Conservation (phyloP, 2,329 filamentous ascomycete species). For the Phyllosticta capitalensis region DNA sequence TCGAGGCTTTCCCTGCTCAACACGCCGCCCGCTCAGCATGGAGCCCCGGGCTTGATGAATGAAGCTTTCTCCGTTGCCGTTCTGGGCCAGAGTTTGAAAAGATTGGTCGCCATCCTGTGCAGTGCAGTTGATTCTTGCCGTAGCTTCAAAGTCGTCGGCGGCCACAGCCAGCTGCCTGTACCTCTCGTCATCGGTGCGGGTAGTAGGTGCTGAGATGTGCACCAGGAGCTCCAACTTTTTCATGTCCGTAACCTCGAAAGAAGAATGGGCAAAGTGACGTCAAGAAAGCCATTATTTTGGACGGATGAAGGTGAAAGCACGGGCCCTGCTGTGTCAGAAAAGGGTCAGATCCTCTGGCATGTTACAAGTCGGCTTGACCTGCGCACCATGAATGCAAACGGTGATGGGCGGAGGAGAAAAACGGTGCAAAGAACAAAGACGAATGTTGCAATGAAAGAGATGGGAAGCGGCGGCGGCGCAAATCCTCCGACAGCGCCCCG, state of each 20-base stretch:
- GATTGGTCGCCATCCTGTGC: neutral
- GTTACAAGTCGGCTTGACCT: neutral
- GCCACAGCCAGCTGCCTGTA: slow-evolving; percentile 31
- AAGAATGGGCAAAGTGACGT: neutral
- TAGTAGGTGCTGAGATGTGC: slow-evolving; percentile 37
- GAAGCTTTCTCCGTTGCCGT: neutral
- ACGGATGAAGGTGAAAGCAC: neutral
- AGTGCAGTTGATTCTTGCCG: neutral
- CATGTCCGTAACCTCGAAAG: slow-evolving; percentile 18
- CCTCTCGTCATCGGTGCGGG: slow-evolving; percentile 31
- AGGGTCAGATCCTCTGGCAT: neutral
- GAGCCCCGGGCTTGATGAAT: neutral
- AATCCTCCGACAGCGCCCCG: neutral
- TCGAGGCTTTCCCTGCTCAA: neutral
- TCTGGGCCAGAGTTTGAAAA: neutral
- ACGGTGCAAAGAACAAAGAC: neutral
- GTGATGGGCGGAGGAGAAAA: neutral
- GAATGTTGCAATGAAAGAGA: neutral
- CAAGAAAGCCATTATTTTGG: slow-evolving; percentile 3
- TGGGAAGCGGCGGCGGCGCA: neutral
- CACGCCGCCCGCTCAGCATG: neutral
- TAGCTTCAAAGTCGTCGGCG: slow-evolving; percentile 29
- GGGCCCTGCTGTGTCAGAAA: neutral
- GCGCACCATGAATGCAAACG: neutral
- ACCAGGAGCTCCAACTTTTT: slow-evolving; percentile 32